Conservation (phyloP, 169 alveolate species). For the Babesia ovis region DNA sequence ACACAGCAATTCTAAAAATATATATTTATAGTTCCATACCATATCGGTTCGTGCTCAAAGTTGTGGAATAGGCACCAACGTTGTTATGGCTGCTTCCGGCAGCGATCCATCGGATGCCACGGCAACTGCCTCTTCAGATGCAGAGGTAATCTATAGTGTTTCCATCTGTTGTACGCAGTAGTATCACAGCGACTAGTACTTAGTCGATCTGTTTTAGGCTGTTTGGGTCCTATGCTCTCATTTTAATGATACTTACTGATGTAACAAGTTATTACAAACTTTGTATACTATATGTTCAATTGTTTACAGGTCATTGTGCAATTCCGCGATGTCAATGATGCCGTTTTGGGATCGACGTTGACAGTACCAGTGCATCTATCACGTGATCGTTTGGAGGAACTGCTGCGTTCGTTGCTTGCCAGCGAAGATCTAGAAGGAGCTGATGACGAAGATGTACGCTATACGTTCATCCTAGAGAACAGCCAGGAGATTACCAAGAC, state of each 20-base stretch:
- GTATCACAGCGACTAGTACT: no score
- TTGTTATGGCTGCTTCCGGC: not conserved
- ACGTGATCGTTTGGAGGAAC: constrained; percentile 72
- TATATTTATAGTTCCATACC: not conserved
- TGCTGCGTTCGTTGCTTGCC: constrained; percentile 60
- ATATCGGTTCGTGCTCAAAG: not conserved
- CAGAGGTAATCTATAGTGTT: constrained; percentile 23
- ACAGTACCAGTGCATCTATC: constrained; percentile 72
- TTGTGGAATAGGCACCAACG: not conserved
- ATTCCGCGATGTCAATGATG: constrained; percentile 60
- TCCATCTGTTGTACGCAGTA: no score
- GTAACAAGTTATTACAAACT: no score
- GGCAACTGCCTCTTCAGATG: constrained; percentile 15
- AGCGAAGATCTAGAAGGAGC: constrained; percentile 63
- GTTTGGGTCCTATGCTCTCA: no score
- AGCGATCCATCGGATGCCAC: not conserved
- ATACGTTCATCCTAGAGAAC: constrained; percentile 73
- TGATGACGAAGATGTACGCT: constrained; percentile 62
- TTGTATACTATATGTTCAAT: no score
- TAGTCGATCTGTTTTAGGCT: no score
- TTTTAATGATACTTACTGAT: no score
- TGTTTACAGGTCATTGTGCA: constrained; percentile 57
- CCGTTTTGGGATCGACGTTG: constrained; percentile 49
- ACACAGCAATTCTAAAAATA: constrained; percentile 17
- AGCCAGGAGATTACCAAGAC: constrained; percentile 71